Evolutionary conservation across 2,329 filamentous ascomycete genomes (phyloP).

Genomic region (Colletotrichum sp.): DNA sequence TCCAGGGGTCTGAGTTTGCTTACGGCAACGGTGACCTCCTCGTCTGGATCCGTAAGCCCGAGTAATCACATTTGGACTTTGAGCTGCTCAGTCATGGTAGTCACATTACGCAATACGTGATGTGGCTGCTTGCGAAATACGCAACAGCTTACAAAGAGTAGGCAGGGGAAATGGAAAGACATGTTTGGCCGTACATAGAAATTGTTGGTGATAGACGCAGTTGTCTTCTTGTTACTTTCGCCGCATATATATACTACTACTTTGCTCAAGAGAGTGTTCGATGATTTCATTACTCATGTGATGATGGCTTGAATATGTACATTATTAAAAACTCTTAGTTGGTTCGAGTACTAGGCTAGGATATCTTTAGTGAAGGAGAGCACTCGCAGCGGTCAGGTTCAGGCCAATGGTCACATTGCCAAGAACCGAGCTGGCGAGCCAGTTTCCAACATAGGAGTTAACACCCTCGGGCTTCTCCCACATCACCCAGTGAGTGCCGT

Average conservation of each 20-base stretch:
- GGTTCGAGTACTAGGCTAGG: background rate
- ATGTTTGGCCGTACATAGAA: background rate
- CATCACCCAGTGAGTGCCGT: slow-evolving; percentile 75
- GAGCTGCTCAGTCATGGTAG: accelerated
- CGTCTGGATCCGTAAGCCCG: background rate
- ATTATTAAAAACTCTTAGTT: background rate
- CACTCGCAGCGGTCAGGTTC: background rate
- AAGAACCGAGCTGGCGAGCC: background rate
- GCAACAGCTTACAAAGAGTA: background rate
- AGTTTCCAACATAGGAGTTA: slow-evolving; percentile 45
- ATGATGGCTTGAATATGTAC: background rate
- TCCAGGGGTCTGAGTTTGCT: slow-evolving; percentile 5
- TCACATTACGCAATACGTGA: background rate
- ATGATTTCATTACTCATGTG: background rate
- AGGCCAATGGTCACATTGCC: background rate
- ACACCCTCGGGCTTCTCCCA: slow-evolving; percentile 69
- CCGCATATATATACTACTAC: background rate
- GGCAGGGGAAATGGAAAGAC: background rate
- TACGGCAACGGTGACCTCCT: slow-evolving; percentile 5
- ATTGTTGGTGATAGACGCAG: background rate
- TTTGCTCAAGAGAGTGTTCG: background rate
- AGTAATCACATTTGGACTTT: background rate
- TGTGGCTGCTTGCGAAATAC: background rate
- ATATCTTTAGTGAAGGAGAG: background rate
- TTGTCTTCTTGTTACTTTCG: background rate